Percentiles rank a stretch among this genome's conserved stretches.
These are phyloP conservation scores for Talaromyces sp. DNA, from an alignment of 2,329 filamentous ascomycete species.

Conservation along the genomic window DNA sequence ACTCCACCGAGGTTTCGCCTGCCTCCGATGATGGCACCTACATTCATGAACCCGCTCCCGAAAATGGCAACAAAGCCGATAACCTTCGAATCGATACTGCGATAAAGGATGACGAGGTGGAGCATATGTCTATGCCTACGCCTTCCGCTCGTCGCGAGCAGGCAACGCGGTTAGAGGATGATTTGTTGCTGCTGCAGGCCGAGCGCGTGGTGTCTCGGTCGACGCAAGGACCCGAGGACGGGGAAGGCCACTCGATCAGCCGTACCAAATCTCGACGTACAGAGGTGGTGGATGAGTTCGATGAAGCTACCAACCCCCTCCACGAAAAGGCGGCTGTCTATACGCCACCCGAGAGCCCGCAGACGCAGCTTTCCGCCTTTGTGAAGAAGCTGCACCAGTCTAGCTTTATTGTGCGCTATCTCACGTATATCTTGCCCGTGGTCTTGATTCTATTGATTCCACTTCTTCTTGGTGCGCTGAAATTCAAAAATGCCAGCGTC, in stretches of 20 bases:
- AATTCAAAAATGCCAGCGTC: constrained; percentile 62
- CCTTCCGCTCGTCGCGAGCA: constrained; percentile 63
- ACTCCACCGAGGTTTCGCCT: constrained; percentile 28
- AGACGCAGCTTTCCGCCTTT: constrained; percentile 63
- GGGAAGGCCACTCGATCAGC: constrained; percentile 50
- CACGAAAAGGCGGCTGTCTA: constrained; percentile 69
- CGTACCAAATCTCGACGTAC: constrained; percentile 56
- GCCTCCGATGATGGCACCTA: constrained; percentile 37
- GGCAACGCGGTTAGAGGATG: constrained; percentile 65
- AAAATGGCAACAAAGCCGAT: constrained; percentile 1
- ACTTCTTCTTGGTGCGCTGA: constrained; percentile 64
- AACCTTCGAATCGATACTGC: constrained; percentile 33
- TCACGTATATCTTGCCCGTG: constrained; percentile 70
- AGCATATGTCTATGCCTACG: constrained; percentile 39
- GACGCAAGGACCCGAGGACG: constrained; percentile 36
- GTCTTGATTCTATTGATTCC: constrained; percentile 68
- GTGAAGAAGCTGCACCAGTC: constrained; percentile 68
- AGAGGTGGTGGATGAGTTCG: constrained; percentile 67
- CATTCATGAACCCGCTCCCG: constrained; percentile 23
- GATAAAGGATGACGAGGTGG: constrained; percentile 13
- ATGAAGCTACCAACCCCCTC: constrained; percentile 67
- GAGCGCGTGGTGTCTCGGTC: constrained; percentile 61
- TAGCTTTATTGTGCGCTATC: constrained; percentile 68
- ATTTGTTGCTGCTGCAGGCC: constrained; percentile 65
- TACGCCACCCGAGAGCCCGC: constrained; percentile 65